Conservation (phyloP, 257 asterid species). For the Ehretia macrophylla region DNA sequence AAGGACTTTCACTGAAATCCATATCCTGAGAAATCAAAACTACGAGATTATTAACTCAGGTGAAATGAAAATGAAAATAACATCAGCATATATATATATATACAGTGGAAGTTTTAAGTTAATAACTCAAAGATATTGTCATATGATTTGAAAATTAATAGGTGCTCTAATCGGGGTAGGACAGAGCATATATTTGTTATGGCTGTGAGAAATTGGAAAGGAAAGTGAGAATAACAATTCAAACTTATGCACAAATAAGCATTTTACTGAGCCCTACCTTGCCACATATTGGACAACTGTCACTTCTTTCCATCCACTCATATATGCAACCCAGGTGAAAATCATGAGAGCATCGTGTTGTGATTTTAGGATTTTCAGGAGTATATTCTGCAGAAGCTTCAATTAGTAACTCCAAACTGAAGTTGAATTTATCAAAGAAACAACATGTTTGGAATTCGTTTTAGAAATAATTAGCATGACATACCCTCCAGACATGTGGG, state of each 20-base stretch:
- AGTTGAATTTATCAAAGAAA: not conserved
- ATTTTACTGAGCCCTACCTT: constrained; percentile 13
- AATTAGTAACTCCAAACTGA: not conserved
- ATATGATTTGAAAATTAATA: no score
- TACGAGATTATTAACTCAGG: not conserved
- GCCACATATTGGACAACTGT: constrained; percentile 22
- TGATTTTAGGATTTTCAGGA: constrained; percentile 13
- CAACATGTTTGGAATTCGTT: not conserved
- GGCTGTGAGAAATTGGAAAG: no score
- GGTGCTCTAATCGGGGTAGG: no score
- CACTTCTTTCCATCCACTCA: constrained; percentile 25
- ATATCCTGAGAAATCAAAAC: constrained; percentile 4
- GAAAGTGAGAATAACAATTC: not conserved
- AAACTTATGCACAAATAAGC: not conserved
- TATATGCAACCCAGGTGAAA: constrained; percentile 25
- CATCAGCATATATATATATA: no score
- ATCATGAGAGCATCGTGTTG: constrained; percentile 14
- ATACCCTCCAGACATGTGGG: constrained; percentile 19
- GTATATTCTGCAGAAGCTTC: constrained; percentile 17
- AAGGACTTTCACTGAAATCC: constrained; percentile 14
- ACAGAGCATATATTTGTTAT: no score
- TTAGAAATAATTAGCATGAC: not conserved
- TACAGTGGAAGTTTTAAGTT: no score
- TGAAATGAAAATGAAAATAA: not conserved
- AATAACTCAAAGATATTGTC: no score